phyloP scores from a whole-genome alignment of 768 basidiomycete species.

The Exsudoporus frostii region DNA sequence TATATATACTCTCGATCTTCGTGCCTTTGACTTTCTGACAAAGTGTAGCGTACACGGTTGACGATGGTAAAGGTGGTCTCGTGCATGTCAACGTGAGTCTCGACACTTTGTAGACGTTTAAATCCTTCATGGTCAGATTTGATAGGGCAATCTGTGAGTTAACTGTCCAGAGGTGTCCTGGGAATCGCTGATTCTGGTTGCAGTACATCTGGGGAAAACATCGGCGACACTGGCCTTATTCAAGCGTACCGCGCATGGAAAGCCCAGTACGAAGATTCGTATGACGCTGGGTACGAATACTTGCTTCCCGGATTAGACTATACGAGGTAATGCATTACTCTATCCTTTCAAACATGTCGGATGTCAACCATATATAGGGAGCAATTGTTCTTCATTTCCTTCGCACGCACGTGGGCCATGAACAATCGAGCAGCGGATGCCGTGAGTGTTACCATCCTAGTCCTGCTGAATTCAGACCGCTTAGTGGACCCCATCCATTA shows the following conservation, averaged over 20 bases:
- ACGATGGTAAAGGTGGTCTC: conserved; percentile 80
- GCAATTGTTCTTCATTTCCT: conserved; percentile 92
- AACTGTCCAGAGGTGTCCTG: neutral
- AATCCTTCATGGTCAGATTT: neutral
- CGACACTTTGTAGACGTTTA: neutral
- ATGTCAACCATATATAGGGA: conserved; percentile 48
- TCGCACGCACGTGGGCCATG: conserved; percentile 84
- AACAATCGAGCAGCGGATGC: conserved; percentile 77
- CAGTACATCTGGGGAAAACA: conserved; percentile 90
- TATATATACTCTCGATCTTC: conserved; percentile 41
- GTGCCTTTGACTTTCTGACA: neutral
- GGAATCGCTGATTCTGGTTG: conserved; percentile 11
- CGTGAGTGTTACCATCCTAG: conserved; percentile 38
- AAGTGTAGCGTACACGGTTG: conserved; percentile 66
- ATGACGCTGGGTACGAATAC: conserved; percentile 59
- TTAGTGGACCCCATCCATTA: conserved; percentile 22
- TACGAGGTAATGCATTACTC: conserved; percentile 49
- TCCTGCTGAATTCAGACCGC: neutral
- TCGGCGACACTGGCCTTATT: conserved; percentile 81
- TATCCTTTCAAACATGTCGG: neutral
- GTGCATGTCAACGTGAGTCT: conserved; percentile 77
- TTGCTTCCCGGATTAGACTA: conserved; percentile 78
- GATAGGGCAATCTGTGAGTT: conserved; percentile 71
- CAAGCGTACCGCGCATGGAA: conserved; percentile 94
- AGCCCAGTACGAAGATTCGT: conserved; percentile 60